These are phyloP conservation scores for Crithidia brevicula DNA, from an alignment of 208 protist genomes.

Conservation along the genomic window DNA sequence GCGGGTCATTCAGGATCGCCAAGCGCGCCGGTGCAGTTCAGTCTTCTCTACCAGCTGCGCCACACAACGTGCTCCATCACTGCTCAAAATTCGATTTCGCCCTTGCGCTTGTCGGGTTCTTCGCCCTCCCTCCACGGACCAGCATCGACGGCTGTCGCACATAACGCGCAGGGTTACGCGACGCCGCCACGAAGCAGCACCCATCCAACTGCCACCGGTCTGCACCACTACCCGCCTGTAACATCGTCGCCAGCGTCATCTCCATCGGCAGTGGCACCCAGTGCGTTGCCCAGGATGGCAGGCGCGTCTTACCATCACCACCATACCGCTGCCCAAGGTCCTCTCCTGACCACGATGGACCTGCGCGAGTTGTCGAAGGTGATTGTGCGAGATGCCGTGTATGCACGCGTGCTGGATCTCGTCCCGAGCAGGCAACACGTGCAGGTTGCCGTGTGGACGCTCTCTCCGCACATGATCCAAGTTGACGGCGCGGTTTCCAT, in stretches of 20 bases:
- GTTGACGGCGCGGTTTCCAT: conserved; percentile 45
- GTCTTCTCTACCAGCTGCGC: conserved; percentile 35
- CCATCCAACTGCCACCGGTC: background rate
- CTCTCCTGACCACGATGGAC: conserved; percentile 52
- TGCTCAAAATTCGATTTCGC: conserved; percentile 11
- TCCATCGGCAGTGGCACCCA: too few relatives aligned
- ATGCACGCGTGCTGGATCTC: conserved; percentile 46
- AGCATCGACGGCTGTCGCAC: too few relatives aligned
- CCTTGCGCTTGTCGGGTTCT: background rate
- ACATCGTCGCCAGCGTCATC: too few relatives aligned
- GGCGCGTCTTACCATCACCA: too few relatives aligned
- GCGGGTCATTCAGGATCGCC: background rate
- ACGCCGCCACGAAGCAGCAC: background rate
- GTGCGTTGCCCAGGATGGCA: too few relatives aligned
- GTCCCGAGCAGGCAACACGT: conserved; percentile 38
- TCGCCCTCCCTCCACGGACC: background rate
- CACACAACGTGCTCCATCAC: conserved; percentile 24
- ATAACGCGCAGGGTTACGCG: background rate
- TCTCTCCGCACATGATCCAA: conserved; percentile 35
- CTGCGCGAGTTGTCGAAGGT: conserved; percentile 60
- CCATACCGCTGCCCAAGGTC: background rate
- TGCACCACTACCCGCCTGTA: background rate
- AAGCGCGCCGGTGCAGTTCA: conserved; percentile 39
- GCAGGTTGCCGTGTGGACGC: conserved; percentile 40
- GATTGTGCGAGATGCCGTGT: conserved; percentile 53